Evolutionary conservation across 2,329 filamentous ascomycete genomes (phyloP), one percentile per base, ranked within the genome.

Genomic region (Colletotrichum destructivum): DNA sequence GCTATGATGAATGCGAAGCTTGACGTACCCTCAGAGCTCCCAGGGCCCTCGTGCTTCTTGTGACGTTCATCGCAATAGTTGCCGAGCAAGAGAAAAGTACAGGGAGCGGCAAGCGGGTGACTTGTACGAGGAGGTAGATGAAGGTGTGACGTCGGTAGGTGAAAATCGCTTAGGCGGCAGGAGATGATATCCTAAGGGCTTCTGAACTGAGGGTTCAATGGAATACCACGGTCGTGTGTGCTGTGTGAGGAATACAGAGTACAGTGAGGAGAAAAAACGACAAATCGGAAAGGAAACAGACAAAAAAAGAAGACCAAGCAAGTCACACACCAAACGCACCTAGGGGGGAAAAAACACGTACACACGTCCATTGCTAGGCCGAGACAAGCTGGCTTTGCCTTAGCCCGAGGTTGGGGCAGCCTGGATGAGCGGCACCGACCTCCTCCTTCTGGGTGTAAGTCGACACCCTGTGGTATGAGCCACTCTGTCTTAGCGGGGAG

Each of bases 41-140:
- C 76, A 93, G 82, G 77, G 90, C 91, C 82, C 88, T 87, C 54
- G 89, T 85, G 66, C 91, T 89, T 75, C 86, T 85, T 81, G 89
- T 87, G 69, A 91, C 82, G 77, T 88, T 91, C 81, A 93, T 84
- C 66, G 91, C 88, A 92, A 94, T 93, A 73, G 54, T 26, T 26
- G 47, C 16, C 44, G 62, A 61, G 18, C 15, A 11, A 38, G 40
- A n/a, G 66, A 59, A 57, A 54, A 4, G 46, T 15, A 26, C 44
- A 61, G 46, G 71, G 52, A 71, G 63, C 31, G 15, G 38, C 23
- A n/a, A 26, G 46, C 31, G 13, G 57, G 31, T 3, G 42, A 38
- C 40, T 55, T 13, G 11, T 38, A 40, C 13, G 57, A 38, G 35
- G 8, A 38, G 57, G 46, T 46, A 54, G 11, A 44, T 6, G 13